Evolutionary conservation across 2,329 filamentous ascomycete genomes (phyloP), one percentile per base, ranked within the genome.

Genomic region (Fonsecaea multimorphosa): DNA sequence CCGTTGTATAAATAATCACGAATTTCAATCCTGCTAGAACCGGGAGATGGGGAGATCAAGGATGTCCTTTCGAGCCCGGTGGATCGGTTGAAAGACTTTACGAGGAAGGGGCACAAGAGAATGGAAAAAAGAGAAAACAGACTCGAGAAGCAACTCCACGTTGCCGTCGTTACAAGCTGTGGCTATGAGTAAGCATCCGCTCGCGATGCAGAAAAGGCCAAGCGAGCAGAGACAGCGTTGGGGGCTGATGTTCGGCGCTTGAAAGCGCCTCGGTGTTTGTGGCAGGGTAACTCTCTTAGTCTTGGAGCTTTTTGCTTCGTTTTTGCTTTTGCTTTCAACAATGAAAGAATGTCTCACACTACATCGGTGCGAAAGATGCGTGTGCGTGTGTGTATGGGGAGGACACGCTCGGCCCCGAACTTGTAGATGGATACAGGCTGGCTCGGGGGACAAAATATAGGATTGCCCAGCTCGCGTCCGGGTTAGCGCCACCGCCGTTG

Each of bases 1-100:
- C 58, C 19, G 58, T 32, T 60, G 58, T 60, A 60, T 60, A 36
- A 49, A 52, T 24, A 52, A 34, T 46, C 29, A 49, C 44, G 44
- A 49, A 49, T 22, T 24, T 9, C 52, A 32, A 12, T 32, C 24
- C 19, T 54, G 31, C 22, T 29, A 53, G 31, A 38, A 53, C n/a
- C 32, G 19, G 36, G 44, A 40, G 58, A 14, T 27, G 58, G 44
- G 5, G 31, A 24, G 22, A 34, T 31, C 4, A 24, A 24, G 7
- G 44, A 3, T 49, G 44, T 49, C 44, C 44, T 24, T 49, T 49
- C 9, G 44, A 22, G 44, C 19, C 44, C 44, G 8, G 44, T 49
- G 44, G 44, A 24, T 24, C 14, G 22, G 44, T 49, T 49, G 19
- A 22, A 22, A 49, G 44, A 12, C 44, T 24, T 49, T 49, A 49